Conservation (phyloP, 495 filamentous ascomycete species). For the Chaetomium fimeti region DNA sequence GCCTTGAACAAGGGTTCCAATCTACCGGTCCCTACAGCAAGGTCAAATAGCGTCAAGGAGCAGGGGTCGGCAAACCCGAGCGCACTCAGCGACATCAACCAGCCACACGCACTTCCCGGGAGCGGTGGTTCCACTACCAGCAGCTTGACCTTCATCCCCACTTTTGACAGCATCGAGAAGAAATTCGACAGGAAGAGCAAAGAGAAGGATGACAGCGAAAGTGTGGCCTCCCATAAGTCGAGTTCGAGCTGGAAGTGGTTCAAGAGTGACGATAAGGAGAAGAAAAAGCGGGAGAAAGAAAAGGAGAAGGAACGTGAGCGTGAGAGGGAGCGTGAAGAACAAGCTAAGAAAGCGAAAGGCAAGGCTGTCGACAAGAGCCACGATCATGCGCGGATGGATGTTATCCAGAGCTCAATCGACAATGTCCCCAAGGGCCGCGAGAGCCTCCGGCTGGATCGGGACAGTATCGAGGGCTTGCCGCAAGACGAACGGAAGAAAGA, state of each 20-base stretch:
- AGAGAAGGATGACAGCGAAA: constrained; percentile 50
- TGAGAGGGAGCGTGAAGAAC: constrained; percentile 54
- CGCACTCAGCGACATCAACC: constrained; percentile 59
- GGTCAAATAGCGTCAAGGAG: constrained; percentile 25
- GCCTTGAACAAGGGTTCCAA: constrained; percentile 37
- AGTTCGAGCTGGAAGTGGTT: constrained; percentile 76
- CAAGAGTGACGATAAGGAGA: constrained; percentile 48
- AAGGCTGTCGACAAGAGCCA: constrained; percentile 57
- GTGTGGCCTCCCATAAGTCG: constrained; percentile 61
- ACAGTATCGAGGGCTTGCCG: constrained; percentile 64
- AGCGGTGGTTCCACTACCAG: constrained; percentile 67
- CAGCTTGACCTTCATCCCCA: constrained; percentile 80
- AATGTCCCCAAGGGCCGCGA: constrained; percentile 67
- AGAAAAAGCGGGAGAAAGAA: constrained; percentile 51
- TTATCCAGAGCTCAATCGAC: constrained; percentile 78
- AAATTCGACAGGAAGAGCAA: constrained; percentile 66
- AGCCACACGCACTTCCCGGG: constrained; percentile 67
- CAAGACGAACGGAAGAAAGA: constrained; percentile 87
- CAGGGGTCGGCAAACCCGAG: constrained; percentile 19
- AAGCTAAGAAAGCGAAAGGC: constrained; percentile 56
- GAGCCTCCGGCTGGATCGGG: constrained; percentile 78
- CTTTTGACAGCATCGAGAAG: constrained; percentile 62
- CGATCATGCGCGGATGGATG: constrained; percentile 76
- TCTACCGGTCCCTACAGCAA: constrained; percentile 15
- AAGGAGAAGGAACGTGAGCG: constrained; percentile 60